Conservation (phyloP, 2,329 filamentous ascomycete genomes). For the Monascus ruber region DNA sequence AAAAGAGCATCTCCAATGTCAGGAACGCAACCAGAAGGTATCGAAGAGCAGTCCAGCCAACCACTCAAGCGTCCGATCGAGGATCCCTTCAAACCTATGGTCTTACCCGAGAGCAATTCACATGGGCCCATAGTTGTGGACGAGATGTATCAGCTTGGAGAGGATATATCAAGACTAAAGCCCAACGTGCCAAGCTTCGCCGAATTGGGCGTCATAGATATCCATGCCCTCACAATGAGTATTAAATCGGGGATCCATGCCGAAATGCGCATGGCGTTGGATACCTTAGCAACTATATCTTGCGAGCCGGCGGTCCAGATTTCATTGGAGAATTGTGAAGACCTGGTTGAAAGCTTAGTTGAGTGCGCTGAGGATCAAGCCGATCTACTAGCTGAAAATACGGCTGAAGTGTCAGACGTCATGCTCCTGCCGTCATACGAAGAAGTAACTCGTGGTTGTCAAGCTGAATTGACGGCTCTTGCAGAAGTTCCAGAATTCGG, state of each 20-base stretch:
- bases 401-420: slow-evolving; percentile 75
- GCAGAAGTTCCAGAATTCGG: slow-evolving; percentile 65
- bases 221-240: slow-evolving; percentile 78
- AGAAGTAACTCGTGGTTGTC: slow-evolving; percentile 70
- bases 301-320: slow-evolving; percentile 53
- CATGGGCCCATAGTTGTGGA: slow-evolving; percentile 64
- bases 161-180: slow-evolving; percentile 55
- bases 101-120: slow-evolving; percentile 39
- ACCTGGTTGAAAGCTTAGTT: slow-evolving; percentile 74
- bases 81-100: slow-evolving; percentile 37
- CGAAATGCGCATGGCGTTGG: slow-evolving; percentile 81
- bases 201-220: slow-evolving; percentile 80
- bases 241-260: slow-evolving; percentile 80
- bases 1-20: slow-evolving; percentile 15
- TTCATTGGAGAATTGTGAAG: slow-evolving; percentile 65
- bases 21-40: slow-evolving; percentile 17
- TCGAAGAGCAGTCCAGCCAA: slow-evolving; percentile 21
- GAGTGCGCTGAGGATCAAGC: slow-evolving; percentile 87
- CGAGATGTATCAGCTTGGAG: slow-evolving; percentile 52
- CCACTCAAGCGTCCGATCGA: slow-evolving; percentile 29
- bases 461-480: slow-evolving; percentile 59
- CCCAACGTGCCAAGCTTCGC: slow-evolving; percentile 63
- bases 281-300: slow-evolving; percentile 66
- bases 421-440: slow-evolving; percentile 78
- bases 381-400: slow-evolving; percentile 72